Conservation (phyloP, 495 filamentous ascomycete genomes). For the Penicillium ucsense region DNA sequence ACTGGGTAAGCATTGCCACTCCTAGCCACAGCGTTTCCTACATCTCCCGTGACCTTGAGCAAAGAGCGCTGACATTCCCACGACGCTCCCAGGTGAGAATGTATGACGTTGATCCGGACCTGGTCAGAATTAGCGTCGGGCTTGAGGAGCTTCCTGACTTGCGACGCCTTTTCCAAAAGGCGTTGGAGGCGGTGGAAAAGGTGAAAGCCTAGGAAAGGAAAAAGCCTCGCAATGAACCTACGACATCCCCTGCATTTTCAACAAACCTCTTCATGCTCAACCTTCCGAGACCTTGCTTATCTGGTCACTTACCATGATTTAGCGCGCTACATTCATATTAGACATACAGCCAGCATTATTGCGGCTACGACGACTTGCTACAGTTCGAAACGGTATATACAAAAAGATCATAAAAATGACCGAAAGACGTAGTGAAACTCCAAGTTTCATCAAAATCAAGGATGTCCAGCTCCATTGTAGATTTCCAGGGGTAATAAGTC, state of each 20-base stretch:
- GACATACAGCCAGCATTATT: background rate
- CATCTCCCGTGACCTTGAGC: too few species aligned
- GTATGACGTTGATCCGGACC: conserved; percentile 65
- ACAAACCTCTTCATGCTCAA: conserved; percentile 1
- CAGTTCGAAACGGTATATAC: conserved; percentile 3
- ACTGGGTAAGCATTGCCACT: conserved; percentile 51
- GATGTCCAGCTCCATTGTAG: conserved; percentile 8
- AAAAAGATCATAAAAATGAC: conserved; percentile 1
- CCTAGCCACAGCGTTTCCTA: too few species aligned
- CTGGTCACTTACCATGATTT: background rate
- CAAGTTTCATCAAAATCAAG: conserved; percentile 5
- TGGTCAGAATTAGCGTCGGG: conserved; percentile 85
- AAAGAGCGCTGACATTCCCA: background rate
- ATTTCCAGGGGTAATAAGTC: conserved; percentile 5
- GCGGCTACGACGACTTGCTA: background rate
- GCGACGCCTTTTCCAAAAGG: conserved; percentile 33
- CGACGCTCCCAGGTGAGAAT: conserved; percentile 46
- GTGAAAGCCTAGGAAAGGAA: conserved; percentile 4
- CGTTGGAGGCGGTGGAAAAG: conserved; percentile 35
- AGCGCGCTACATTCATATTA: background rate
- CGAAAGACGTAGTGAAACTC: background rate
- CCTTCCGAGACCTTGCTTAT: background rate
- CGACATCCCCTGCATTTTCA: background rate
- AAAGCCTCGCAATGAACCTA: background rate
- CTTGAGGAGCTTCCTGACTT: conserved; percentile 69